phyloP scores from a whole-genome alignment of 2,329 filamentous ascomycete genomes.

The Pestalotiopsis sp. region DNA sequence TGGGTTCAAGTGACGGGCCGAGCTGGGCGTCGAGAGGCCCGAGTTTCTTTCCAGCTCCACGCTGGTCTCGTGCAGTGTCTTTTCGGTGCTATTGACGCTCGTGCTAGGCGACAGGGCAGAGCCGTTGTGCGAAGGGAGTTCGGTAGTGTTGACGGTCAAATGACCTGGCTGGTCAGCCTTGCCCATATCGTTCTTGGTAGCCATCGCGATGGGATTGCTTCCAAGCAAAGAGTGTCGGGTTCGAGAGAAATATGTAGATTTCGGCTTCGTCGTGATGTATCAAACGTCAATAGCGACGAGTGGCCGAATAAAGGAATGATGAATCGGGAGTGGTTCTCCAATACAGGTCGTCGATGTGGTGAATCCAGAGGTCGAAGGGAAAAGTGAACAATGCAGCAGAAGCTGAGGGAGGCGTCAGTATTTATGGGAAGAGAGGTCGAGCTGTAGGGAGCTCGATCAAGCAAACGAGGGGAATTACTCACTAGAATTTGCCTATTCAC shows the following conservation, averaged over 20 bases:
- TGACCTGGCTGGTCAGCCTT: constrained; percentile 8
- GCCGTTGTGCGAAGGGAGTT: constrained; percentile 19
- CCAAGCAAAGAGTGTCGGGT: not conserved
- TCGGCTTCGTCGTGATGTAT: not conserved
- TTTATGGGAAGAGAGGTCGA: not conserved
- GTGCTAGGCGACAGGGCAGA: constrained; percentile 13
- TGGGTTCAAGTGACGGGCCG: constrained; percentile 44
- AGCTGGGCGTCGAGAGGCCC: constrained; percentile 45
- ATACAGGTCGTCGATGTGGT: constrained; percentile 4
- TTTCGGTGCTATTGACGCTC: constrained; percentile 16
- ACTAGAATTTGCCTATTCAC: not conserved
- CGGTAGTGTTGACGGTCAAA: constrained; percentile 15
- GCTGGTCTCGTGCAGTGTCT: constrained; percentile 21
- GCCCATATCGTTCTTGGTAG: not conserved
- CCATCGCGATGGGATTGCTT: constrained; percentile 8
- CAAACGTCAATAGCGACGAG: not conserved
- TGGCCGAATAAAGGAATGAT: not conserved
- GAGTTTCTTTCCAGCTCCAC: constrained; percentile 33
- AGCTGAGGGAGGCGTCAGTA: not conserved
- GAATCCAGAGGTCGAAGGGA: not conserved
- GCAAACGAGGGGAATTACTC: not conserved
- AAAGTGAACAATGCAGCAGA: not conserved
- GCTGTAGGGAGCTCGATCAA: not conserved
- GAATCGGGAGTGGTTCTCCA: not conserved
- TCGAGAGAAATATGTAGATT: not conserved